Evolutionary conservation across 1,284 basidiomycete species (phyloP).

Genomic region (Leccinum pachyderme): DNA sequence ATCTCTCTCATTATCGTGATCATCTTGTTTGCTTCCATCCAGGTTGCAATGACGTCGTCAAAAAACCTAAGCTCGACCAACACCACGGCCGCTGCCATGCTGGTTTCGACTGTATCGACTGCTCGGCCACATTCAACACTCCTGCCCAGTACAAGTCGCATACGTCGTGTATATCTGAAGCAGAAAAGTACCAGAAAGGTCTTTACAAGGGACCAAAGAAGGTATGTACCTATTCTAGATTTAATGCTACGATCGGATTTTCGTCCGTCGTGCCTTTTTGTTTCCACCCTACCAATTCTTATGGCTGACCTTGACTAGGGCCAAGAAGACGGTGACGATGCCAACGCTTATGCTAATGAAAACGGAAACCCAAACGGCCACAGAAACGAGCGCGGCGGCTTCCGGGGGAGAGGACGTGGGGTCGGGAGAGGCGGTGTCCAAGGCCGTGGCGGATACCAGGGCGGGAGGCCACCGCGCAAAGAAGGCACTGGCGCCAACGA

Average conservation of each 20-base stretch:
- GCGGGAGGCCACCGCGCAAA: slow-evolving; percentile 20
- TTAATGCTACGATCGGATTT: too few relatives aligned
- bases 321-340: slow-evolving; percentile 9
- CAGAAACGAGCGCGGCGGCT: slow-evolving; percentile 13
- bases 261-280: too few relatives aligned
- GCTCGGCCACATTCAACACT: slow-evolving; percentile 74
- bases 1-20: not conserved
- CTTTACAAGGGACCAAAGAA: slow-evolving; percentile 50
- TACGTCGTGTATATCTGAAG: slow-evolving; percentile 84
- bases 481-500: slow-evolving; percentile 63
- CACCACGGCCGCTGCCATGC: slow-evolving; percentile 60
- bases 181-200: slow-evolving; percentile 87
- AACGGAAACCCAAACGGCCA: not conserved
- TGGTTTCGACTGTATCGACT: slow-evolving; percentile 87
- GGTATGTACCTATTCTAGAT: slow-evolving; percentile 9
- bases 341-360: slow-evolving; percentile 11
- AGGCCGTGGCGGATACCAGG: slow-evolving; percentile 21
- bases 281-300: too few relatives aligned
- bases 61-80: slow-evolving; percentile 86
- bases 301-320: slow-evolving; percentile 16
- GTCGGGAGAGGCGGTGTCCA: slow-evolving; percentile 21
- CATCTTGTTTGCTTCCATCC: not conserved
- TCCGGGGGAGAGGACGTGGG: slow-evolving; percentile 30
- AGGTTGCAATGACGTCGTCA: slow-evolving; percentile 83
- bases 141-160: slow-evolving; percentile 80